phyloP scores from a whole-genome alignment of 1,139 yeast genomes.

The Magnusiomyces magnusii region DNA sequence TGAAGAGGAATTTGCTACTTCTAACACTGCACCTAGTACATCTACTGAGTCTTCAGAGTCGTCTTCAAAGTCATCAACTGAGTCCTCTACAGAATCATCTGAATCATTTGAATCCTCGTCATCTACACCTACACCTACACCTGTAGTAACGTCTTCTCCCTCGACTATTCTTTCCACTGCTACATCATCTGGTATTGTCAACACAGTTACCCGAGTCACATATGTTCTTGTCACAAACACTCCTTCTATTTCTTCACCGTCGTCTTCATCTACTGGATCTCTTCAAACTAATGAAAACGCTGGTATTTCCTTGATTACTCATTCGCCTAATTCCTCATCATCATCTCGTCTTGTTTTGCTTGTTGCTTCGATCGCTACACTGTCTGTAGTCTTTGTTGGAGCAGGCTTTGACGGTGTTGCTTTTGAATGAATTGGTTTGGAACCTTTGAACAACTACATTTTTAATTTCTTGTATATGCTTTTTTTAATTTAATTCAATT shows the following conservation, averaged over 20 bases:
- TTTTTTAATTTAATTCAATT: neutral
- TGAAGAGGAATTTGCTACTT: too few relatives aligned
- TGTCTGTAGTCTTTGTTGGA: neutral
- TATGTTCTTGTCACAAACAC: constrained; percentile 1
- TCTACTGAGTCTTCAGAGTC: too few relatives aligned
- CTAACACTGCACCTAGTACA: too few relatives aligned
- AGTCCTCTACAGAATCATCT: neutral
- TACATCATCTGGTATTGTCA: neutral
- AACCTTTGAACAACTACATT: too few relatives aligned
- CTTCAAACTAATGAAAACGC: constrained; percentile 25
- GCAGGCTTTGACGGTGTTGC: neutral
- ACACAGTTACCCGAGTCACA: constrained; percentile 2
- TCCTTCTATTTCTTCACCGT: constrained; percentile 26
- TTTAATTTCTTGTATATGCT: too few relatives aligned
- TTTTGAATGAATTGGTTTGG: neutral
- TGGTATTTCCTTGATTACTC: constrained; percentile 26
- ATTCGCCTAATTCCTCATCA: neutral
- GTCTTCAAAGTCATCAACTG: neutral
- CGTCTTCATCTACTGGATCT: constrained; percentile 23
- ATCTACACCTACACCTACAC: neutral
- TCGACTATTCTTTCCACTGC: neutral
- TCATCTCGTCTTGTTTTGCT: neutral
- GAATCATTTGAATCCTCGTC: neutral
- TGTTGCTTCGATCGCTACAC: neutral
- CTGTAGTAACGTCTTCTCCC: neutral